A percentile compares a stretch with the other conserved stretches of the same genome.
Conservation (phyloP, 2,329 filamentous ascomycete genomes). For the Ophiostoma australiae region DNA sequence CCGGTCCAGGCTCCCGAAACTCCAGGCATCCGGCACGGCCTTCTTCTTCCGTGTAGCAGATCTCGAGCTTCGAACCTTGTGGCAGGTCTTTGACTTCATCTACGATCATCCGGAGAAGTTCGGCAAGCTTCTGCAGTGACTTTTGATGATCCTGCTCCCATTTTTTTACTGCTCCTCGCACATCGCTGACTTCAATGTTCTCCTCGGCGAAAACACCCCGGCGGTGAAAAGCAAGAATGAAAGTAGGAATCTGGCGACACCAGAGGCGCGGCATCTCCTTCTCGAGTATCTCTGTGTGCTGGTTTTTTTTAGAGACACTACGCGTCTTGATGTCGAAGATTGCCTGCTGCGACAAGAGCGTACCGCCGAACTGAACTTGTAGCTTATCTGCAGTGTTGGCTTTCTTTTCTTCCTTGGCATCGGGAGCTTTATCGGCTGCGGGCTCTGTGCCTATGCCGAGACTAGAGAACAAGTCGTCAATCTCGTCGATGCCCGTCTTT, state of each 20-base stretch:
- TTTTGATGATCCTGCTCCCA: slow-evolving; percentile 38
- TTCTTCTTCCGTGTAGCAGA: neutral
- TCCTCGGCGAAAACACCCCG: slow-evolving; percentile 33
- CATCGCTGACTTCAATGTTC: slow-evolving; percentile 36
- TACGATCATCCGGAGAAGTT: slow-evolving; percentile 30
- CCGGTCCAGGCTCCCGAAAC: neutral
- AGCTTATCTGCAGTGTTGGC: neutral
- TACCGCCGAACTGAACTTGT: slow-evolving; percentile 29
- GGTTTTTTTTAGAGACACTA: slow-evolving; percentile 28
- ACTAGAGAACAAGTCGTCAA: neutral
- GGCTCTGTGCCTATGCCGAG: neutral
- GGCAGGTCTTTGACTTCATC: neutral
- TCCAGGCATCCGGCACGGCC: neutral
- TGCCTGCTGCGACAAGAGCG: slow-evolving; percentile 31
- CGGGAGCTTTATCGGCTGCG: neutral
- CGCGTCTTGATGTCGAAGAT: slow-evolving; percentile 46
- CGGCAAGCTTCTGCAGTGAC: slow-evolving; percentile 34
- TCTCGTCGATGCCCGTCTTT: neutral
- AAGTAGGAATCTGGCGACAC: slow-evolving; percentile 38
- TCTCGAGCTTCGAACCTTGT: neutral
- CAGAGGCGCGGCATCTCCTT: slow-evolving; percentile 42
- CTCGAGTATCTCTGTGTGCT: slow-evolving; percentile 31
- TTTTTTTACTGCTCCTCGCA: slow-evolving; percentile 31
- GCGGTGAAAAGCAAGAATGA: slow-evolving; percentile 41
- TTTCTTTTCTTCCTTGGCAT: neutral